Base-by-base conservation (phyloP, 441 rosid genomes). In the Adansonia grandidieri region DNA sequence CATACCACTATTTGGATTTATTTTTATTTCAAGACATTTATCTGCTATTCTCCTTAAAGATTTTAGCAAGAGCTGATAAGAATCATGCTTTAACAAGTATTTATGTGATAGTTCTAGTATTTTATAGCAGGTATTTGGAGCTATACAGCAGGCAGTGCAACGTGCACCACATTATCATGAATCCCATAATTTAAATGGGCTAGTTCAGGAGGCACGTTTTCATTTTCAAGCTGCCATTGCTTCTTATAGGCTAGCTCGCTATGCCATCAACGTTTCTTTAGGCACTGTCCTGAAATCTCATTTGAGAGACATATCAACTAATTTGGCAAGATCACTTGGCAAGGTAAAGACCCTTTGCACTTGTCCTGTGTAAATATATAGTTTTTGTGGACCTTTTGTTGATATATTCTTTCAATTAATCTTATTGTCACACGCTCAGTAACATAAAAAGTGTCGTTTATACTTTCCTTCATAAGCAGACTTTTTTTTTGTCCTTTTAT, bases 121-220 rank as follows among this genome's bases (percentile, higher is more conserved):
- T 80, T 20, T 74, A 73, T 82, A 74, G 78, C 90, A 96, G 99
- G 97, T 96, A 74, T 86, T 88, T 79, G 96, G 92, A 79, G 93
- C 97, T 80, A 90, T 93, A 77, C 88, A 89, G 78, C 99, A 91
- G 87, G 99, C 98, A 47, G 93, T 94, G 79, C 93, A 91, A 82
- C 93, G 88, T 40, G 92, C 89, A 74, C 99, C 98, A 74, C 85
- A 88, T 56, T 88, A 84, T 86, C 89, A 97, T 1, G 98, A 94
- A 83, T 84, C 97, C 63, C 98, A 93, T 85, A 94, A 96, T 81
- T 84, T 96, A 79, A 88, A 90, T 67, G 98, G 98, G 73, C 88
- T 96, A 64, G 90, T 90, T 71, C 90, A 90, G 82, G 99, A 96
- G 90, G 91, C 96, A 81, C 91, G 88, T 37, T 79, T 24, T 58